A percentile compares a stretch with the other conserved stretches of the same genome.
Conservation (phyloP, 805 yeast species). For the Starmerella bacillaris region DNA sequence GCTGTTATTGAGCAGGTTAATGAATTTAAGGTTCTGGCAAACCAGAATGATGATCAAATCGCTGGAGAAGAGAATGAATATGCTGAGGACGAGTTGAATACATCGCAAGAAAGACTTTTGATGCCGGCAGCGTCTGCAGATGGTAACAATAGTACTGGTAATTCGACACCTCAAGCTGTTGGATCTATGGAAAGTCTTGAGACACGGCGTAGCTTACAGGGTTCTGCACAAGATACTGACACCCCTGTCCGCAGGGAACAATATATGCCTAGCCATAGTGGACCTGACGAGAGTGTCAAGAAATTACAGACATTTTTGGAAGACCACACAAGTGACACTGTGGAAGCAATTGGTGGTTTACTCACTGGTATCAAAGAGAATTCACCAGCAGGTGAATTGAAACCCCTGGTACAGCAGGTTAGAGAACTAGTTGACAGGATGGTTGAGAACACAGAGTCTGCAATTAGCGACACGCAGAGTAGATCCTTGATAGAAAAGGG, state of each 20-base stretch:
- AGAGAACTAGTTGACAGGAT: conserved; percentile 62
- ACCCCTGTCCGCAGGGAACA: not conserved
- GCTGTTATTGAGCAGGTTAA: conserved; percentile 28
- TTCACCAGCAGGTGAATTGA: conserved; percentile 55
- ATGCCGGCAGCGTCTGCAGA: too few species aligned
- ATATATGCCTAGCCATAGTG: not conserved
- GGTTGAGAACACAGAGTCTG: conserved; percentile 73
- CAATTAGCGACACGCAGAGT: conserved; percentile 80
- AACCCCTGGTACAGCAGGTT: conserved; percentile 59
- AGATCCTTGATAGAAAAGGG: conserved; percentile 77
- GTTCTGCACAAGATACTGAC: too few species aligned
- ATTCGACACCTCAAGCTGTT: too few species aligned
- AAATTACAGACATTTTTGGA: conserved; percentile 73
- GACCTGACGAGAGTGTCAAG: conserved; percentile 55
- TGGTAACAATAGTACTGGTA: too few species aligned
- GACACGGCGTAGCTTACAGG: too few species aligned
- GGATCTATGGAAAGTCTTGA: too few species aligned
- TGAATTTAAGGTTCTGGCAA: conserved; percentile 5
- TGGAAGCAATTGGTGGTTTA: conserved; percentile 70
- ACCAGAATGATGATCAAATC: too few species aligned
- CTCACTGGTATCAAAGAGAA: conserved; percentile 33
- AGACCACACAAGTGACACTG: conserved; percentile 84
- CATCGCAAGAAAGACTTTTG: too few species aligned
- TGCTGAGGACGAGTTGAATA: too few species aligned
- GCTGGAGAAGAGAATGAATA: too few species aligned